Base-by-base conservation (phyloP, 805 yeast species). In the Candida boidinii region DNA sequence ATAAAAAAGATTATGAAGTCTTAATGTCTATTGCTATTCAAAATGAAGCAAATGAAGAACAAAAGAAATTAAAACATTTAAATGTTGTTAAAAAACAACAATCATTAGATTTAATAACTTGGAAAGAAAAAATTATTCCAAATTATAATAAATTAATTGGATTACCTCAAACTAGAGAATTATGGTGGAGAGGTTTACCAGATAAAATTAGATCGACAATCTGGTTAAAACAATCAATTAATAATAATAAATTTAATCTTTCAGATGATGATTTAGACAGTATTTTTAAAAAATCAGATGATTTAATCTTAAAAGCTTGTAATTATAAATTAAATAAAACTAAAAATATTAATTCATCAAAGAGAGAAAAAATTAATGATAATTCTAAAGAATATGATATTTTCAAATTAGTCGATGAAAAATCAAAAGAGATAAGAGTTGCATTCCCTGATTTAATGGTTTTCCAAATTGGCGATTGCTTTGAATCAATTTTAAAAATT, bases 181-280 rank as follows among this genome's bases (percentile, higher is more conserved):
- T 74, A 21, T 72, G 77, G 73, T 75, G 81, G 81, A 54, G 77
- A 23, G 78, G 78, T 4, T 46, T 76, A 3, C 76, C 81, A 2
- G 23, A 44, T n/a, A 46, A 46, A 15, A 44, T 62, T 5, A 56
- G 87, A 28, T 49, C 58, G 5, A 48, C 51, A 9, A 58, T 78
- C 2, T 80, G 87, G 87, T 47, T 53, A 37, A 51, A 50, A 28
- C 69, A 63, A 38, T 51, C 68, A 22, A 68, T 66, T 2, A 59
- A 58, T 35, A 42, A 64, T 13, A 57, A 56, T 38, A 38, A 42
- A 17, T 38, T 54, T 16, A 24, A 43, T 4, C 31, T 56, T 20
- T 41, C 50, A 7, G 23, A 21, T n/a, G 24, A 29, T 5, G 37
- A 39, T 24, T 34, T 55, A 10, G 25, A 23, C 3, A 21, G 14